Evolutionary conservation across 441 rosid species (phyloP).

Genomic region (Populus tomentosa): DNA sequence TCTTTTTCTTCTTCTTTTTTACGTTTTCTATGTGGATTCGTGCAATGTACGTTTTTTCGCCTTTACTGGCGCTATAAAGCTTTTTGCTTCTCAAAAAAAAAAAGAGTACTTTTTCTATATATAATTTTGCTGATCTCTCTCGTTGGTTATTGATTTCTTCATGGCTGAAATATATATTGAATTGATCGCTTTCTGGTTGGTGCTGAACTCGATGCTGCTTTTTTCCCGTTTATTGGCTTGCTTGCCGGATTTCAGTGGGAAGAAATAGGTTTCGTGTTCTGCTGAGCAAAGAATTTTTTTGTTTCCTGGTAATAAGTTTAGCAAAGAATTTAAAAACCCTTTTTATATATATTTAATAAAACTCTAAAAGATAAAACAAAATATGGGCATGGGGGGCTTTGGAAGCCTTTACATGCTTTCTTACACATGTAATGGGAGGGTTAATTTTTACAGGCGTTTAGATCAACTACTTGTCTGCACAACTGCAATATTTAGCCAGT

Average conservation of each 20-base stretch:
- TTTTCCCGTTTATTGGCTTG: conserved; percentile 63
- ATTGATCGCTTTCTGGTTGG: conserved; percentile 53
- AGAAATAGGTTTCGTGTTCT: conserved; percentile 60
- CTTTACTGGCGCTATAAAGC: too few species aligned
- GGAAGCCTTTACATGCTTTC: not conserved
- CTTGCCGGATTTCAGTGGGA: conserved; percentile 62
- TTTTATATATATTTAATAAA: not conserved
- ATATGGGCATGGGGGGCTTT: not conserved
- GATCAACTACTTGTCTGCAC: not conserved
- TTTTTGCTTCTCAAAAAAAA: too few species aligned
- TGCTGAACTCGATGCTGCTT: conserved; percentile 73
- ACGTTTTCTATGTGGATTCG: conserved; percentile 29
- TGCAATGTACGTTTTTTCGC: conserved; percentile 13
- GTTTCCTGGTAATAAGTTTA: conserved; percentile 13
- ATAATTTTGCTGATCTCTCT: conserved; percentile 10
- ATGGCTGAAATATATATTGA: conserved; percentile 21
- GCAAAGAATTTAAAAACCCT: conserved; percentile 42
- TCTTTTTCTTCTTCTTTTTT: not conserved
- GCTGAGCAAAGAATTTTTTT: not conserved
- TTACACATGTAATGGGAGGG: too few species aligned
- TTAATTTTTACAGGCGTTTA: not conserved
- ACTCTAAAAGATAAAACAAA: not conserved
- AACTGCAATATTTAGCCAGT: conserved; percentile 18
- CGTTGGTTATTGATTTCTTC: conserved; percentile 6
- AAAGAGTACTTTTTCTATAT: not conserved